Evolutionary conservation across 225 moss, liverwort and hornwort genomes (phyloP), one percentile per base, ranked within the genome.

Genomic region (Neckera pumila): DNA sequence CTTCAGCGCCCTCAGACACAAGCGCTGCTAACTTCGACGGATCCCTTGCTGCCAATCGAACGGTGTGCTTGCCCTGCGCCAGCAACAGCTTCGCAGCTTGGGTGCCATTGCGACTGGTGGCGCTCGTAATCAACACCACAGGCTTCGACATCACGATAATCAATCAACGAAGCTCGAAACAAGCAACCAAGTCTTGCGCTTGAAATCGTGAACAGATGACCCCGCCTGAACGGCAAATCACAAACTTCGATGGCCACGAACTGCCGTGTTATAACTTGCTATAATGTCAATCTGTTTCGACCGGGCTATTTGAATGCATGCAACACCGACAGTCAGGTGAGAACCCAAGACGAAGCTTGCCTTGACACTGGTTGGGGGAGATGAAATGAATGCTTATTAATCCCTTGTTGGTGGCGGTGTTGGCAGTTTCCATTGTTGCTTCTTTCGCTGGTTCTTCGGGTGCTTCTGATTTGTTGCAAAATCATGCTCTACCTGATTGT

Each of bases 101-200:
- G 47, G 19, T 87, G 66, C 90, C 93, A 75, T 90, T 93, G 42
- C 89, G 88, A 53, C 90, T 91, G 26, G 90, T 90, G 58, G 90
- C 91, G 64, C 88, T 88, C 26, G 86, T 88, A 71, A 93, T 90
- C 76, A 93, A 84, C 34, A 91, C 88, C 4, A 90, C 88, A 7
- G 86, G 85, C 85, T 89, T 91, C 65, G 38, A 5, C 91, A 93
- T 91, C 49, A 16, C 31, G 70, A 45, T 33, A 51, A 51, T 7
- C 36, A 26, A 28, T 13, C 51, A 51, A 13, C 36, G 1, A 25
- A 36, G 17, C 26, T n/a, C 20, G 27, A 67, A 16, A 13, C 82
- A 66, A 53, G 51, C 26, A 12, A 17, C 64, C 17, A 36, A 36
- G 22, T 17, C 82, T 31, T 33, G 19, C 23, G n/a, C 51, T 51